These are phyloP conservation scores for Mycocentrospora acerina DNA, from an alignment of 2,329 filamentous ascomycete species.

Conservation along the genomic window DNA sequence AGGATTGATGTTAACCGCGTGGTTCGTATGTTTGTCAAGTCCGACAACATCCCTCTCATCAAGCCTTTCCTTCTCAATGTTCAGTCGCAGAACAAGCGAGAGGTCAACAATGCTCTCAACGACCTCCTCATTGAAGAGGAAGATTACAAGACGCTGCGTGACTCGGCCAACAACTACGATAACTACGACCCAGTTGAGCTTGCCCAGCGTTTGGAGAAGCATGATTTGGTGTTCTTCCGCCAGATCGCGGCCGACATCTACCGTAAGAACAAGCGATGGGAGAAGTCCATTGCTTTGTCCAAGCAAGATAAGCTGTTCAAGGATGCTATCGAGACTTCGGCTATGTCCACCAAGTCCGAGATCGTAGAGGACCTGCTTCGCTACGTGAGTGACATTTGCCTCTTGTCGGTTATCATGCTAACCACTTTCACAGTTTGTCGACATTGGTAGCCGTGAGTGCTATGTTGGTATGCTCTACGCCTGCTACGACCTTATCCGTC, in stretches of 20 bases:
- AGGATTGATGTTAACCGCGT: constrained; percentile 98
- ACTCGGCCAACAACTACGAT: constrained; percentile 98
- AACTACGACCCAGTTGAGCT: constrained; percentile 97
- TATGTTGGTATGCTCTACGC: constrained; percentile 99
- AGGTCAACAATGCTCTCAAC: constrained; percentile 97
- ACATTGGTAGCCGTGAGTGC: constrained; percentile 98
- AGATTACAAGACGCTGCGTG: constrained; percentile 96
- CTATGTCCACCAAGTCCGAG: constrained; percentile 84
- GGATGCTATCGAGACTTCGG: constrained; percentile 97
- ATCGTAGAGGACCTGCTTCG: constrained; percentile 94
- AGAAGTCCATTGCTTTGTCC: constrained; percentile 95
- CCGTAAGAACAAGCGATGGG: constrained; percentile 99
- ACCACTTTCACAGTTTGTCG: constrained; percentile 75
- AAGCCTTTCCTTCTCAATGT: constrained; percentile 98
- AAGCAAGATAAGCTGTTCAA: constrained; percentile 99
- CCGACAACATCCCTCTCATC: constrained; percentile 95
- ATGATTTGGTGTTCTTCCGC: constrained; percentile 98
- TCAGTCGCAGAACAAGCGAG: constrained; percentile 95
- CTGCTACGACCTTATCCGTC: constrained; percentile 94
- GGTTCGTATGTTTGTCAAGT: constrained; percentile 98
- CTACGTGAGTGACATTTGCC: constrained; percentile 73
- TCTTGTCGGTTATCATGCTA: constrained; percentile 29
- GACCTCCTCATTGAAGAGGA: constrained; percentile 98
- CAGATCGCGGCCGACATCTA: constrained; percentile 98
- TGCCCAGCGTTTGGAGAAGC: constrained; percentile 90